Base-by-base conservation (phyloP, 2,329 filamentous ascomycete genomes). In the Emergomyces orientalis region DNA sequence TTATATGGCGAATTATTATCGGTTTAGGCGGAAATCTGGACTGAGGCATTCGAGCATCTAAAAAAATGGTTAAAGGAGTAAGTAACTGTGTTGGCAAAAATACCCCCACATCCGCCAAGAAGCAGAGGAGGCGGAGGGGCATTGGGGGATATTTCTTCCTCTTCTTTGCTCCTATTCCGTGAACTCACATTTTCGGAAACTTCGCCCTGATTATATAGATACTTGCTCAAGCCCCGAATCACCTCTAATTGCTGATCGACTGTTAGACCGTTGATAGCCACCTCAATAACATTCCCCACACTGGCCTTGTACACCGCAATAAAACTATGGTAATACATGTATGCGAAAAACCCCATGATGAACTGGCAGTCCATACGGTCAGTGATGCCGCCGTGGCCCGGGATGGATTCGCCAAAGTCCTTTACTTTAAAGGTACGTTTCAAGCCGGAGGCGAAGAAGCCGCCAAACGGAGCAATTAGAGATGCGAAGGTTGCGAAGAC, bases 341-440 rank as follows among this genome's bases (percentile, higher is more conserved):
- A 97, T 19, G 93, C 86, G 71, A 99, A 97, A 77, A 96, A 94
- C 9, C 94, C 94, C 94, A 99, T 99, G 80, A 97, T 97, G 79
- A 99, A 99, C 74, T 99, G 94, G 76, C 94, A 99, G 74, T 99
- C 94, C 93, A 99, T 97, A 65, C 94, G 89, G 74, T 99, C 94
- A 19, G 94, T 99, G 79, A 99, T 97, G 69, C 94, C 94, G 65
- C 94, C 94, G 71, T 99, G 94, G 27, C 94, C 94, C 1, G 94
- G 94, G 69, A 99, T 99, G 1, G 91, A 96, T 77, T 99, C 90
- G 69, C 94, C 94, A 78, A 99, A 99, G 79, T 99, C 94, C 82
- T 99, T 99, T 82, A 99, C 95, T 80, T 99, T 97, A 81, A 99
- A 99, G 3, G 93, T 97, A 37, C 94, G 90, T 84, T 99, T 99